A percentile compares a stretch with the other conserved stretches of the same genome.
Conservation (phyloP, 2,329 filamentous ascomycete genomes). For the Stemphylium beticola region DNA sequence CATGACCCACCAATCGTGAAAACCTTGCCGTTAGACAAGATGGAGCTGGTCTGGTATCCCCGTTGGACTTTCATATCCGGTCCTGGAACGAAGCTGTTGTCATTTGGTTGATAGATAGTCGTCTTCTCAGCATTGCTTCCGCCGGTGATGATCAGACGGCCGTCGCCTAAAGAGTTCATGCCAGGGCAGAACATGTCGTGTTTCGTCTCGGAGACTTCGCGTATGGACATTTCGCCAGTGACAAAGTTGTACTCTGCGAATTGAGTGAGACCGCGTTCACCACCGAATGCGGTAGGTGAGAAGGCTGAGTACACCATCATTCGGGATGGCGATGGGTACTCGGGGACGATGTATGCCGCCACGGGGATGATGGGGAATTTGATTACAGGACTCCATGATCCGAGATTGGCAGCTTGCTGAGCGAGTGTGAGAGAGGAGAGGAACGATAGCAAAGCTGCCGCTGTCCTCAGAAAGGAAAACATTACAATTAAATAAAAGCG, state of each 20-base stretch:
- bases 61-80: constrained; percentile 24
- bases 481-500: no score
- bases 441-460: no score
- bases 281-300: constrained; percentile 18
- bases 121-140: constrained; percentile 26
- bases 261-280: constrained; percentile 23
- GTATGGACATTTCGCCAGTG: constrained; percentile 19
- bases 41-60: constrained; percentile 25
- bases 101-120: constrained; percentile 22
- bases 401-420: constrained; percentile 1
- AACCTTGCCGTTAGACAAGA: constrained; percentile 24
- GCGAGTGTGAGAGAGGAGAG: no score
- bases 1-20: constrained; percentile 31
- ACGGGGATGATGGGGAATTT: constrained; percentile 29
- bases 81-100: constrained; percentile 18
- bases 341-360: constrained; percentile 27
- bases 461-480: no score
- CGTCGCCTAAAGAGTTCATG: constrained; percentile 24
- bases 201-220: constrained; percentile 23
- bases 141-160: constrained; percentile 26
- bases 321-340: constrained; percentile 22
- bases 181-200: constrained; percentile 35
- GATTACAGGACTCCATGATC: constrained; percentile 24
- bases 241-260: constrained; percentile 27
- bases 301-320: constrained; percentile 28